Conservation (phyloP, 2,329 filamentous ascomycete species). For the Apiospora aurea region DNA sequence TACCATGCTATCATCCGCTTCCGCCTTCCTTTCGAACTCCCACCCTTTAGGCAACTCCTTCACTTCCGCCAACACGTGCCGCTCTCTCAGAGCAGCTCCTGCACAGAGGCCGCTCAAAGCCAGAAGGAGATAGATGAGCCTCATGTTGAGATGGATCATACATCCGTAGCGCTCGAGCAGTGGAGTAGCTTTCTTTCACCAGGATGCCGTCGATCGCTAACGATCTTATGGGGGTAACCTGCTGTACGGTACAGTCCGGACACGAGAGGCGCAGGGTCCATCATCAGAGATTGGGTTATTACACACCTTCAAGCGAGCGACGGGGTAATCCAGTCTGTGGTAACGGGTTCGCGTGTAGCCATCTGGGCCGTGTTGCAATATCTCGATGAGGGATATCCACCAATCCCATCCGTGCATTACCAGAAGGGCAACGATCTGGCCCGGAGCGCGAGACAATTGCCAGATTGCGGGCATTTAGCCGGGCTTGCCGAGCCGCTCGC, state of each 20-base stretch:
- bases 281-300: neutral
- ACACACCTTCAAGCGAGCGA: neutral
- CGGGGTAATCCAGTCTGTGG: neutral
- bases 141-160: neutral
- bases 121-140: neutral
- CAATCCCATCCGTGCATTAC: conserved; percentile 12
- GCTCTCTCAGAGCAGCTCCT: neutral
- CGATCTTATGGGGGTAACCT: neutral
- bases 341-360: neutral
- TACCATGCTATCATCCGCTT: conserved; percentile 36
- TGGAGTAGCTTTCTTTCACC: neutral
- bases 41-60: conserved; percentile 38
- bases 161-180: neutral
- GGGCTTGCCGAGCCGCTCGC: neutral
- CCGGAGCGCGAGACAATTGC: neutral
- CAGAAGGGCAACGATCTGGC: conserved; percentile 20
- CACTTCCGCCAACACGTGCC: neutral
- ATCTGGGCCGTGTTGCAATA: neutral
- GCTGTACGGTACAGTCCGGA: neutral
- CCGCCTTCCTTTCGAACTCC: conserved; percentile 35
- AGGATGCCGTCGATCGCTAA: neutral
- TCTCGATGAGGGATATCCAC: neutral
- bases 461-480: conserved; percentile 11
- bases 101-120: neutral
- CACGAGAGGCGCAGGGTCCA: neutral